Evolutionary conservation across 306 rosid genomes (phyloP), one percentile per base, ranked within the genome.

Genomic region (Boehmeria nivea): DNA sequence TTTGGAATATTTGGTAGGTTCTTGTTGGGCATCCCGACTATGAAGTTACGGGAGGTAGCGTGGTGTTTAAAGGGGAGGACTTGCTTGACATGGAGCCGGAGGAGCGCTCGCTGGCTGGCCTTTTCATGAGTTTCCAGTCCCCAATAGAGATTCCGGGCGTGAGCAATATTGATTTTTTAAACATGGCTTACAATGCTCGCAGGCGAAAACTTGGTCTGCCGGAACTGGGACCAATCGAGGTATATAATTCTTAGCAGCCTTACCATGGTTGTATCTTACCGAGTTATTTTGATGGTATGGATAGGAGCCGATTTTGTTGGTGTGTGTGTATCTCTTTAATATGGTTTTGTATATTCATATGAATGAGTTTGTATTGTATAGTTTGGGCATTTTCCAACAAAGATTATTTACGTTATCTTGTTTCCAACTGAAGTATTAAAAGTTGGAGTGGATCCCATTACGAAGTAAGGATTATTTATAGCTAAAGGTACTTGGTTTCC

Each of bases 21-120:
- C 90, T 78, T 61, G 98, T 77, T 37, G 96, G 96, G 20, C 98
- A 91, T 68, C 96, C 98, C 1, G 98, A 91, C 60, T 91, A 91
- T 64, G 85, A 80, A 63, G 93, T 87, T 7, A 91, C 95, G 0
- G 95, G 89, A 47, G 98, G 98, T 0, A 84, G 81, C 1, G 81
- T 77, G 13, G 67, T 78, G 62, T 91, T 84, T 63, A 91, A 82
- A 78, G 98, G 98, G 21, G 77, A 81, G 21, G 64, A 73, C 66
- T 69, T 91, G 79, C 79, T 91, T 68, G 93, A 84, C 7, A 80
- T 87, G 94, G 93, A 75, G 59, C 89, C 95, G 0, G 98, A 87
- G 58, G 87, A 87, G 43, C 74, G 98, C 71, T 77, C 98, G 0
- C 85, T 87, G 42, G 76, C 88, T 0, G 98, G 98, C 3, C 83